phyloP scores from a whole-genome alignment of 73 alveolate species.

The Symbiodinium pilosum region DNA sequence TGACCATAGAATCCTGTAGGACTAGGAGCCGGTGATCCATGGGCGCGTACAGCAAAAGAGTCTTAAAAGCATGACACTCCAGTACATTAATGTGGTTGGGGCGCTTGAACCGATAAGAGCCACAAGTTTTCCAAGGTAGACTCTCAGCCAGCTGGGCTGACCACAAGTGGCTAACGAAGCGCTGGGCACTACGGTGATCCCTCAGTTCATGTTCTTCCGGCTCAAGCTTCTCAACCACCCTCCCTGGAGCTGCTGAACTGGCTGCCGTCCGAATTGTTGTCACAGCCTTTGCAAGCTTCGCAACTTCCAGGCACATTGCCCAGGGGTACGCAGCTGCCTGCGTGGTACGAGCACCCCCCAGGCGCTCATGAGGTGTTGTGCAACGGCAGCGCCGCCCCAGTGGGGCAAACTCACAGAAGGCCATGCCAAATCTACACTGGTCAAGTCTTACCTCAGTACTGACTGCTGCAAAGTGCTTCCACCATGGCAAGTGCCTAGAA shows the following conservation, averaged over 20 bases:
- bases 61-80: background rate
- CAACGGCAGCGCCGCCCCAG: background rate
- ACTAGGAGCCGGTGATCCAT: background rate
- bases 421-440: background rate
- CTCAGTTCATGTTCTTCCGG: background rate
- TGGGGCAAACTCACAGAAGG: background rate
- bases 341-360: background rate
- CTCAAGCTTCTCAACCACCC: no score
- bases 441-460: background rate
- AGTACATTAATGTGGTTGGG: background rate
- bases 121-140: background rate
- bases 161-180: constrained; percentile 24
- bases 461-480: background rate
- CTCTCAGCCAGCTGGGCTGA: constrained; percentile 2
- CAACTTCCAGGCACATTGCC: background rate
- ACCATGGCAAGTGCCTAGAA: background rate
- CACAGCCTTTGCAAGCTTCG: background rate
- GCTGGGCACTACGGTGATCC: background rate
- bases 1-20: constrained; percentile 38
- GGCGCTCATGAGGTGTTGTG: background rate
- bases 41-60: background rate
- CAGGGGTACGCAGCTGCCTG: background rate
- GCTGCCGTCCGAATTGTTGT: no score
- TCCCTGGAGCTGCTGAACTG: no score
- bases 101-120: background rate